phyloP scores from a whole-genome alignment of 768 basidiomycete species.

The Lactarius evosmus region DNA sequence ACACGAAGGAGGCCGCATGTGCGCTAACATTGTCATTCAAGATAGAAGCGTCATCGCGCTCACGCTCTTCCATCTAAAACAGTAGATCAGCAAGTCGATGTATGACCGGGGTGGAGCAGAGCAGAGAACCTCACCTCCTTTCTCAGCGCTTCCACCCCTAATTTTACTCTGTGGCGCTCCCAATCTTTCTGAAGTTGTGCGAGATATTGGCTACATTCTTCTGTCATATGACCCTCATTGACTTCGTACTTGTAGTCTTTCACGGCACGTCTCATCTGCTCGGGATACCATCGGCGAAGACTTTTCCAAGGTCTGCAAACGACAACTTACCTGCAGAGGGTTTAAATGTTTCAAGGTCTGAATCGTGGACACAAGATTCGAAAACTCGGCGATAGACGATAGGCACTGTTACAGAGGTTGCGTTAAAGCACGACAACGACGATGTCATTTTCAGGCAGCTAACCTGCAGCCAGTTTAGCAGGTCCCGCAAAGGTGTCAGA shows the following conservation, averaged over 20 bases:
- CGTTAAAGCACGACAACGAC: conserved; percentile 25
- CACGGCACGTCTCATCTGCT: conserved; percentile 87
- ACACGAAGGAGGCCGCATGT: conserved; percentile 30
- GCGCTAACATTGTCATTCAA: conserved; percentile 33
- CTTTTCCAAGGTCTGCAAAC: not conserved
- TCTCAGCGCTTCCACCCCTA: conserved; percentile 80
- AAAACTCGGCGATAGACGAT: conserved; percentile 85
- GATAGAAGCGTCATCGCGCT: conserved; percentile 51
- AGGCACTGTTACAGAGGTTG: conserved; percentile 50
- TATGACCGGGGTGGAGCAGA: not conserved
- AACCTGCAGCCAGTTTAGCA: conserved; percentile 81
- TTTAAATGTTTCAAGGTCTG: conserved; percentile 85
- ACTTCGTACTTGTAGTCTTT: conserved; percentile 94
- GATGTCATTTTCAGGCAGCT: not conserved
- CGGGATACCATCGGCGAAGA: not conserved
- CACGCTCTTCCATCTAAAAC: conserved; percentile 61
- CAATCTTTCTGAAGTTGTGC: conserved; percentile 96
- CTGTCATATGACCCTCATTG: conserved; percentile 86
- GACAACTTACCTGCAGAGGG: conserved; percentile 72
- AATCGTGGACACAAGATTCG: conserved; percentile 84
- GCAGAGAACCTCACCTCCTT: conserved; percentile 58
- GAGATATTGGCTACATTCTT: conserved; percentile 93
- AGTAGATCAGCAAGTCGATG: not conserved
- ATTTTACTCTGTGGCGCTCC: conserved; percentile 86
- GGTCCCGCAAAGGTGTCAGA: conserved; percentile 78